Base-by-base conservation (phyloP, 345 rosid species). In the Hirschfeldia incana region DNA sequence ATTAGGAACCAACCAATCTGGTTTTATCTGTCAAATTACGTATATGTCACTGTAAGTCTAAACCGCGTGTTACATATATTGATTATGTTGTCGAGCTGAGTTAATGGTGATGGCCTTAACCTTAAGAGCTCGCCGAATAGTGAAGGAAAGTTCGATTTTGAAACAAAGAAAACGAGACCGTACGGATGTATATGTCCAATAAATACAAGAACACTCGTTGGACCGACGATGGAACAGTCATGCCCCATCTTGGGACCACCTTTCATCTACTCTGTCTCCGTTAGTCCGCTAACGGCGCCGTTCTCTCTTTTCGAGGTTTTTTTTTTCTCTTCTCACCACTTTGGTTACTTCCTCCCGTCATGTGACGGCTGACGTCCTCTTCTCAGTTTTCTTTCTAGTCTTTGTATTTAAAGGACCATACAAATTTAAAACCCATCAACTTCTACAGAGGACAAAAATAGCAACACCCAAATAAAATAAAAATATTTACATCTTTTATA, bases 161-260 rank as follows among this genome's bases (percentile, higher is more conserved):
- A 62, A 77, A 37, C 65, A 37, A 51, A 64, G 66, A 65, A 30
- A 57, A 72, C 57, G 0, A 57, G 62, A 78, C 75, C 66, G 80
- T 72, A 80, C 77, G 81, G 78, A 49, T 57, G 10, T 8, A n/a
- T 64, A 36, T 73, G 86, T 83, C 76, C 39, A 60, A 78, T 6
- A 11, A 70, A 80, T 10, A 64, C 77, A 46, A 49, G 32, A 76
- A 74, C 85, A 74, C 70, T 62, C 36, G 37, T 62, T 72, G 70
- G 74, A 81, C 80, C 68, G 66, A 65, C 37, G 80, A 46, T 12
- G 55, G 64, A 62, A 69, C 75, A 49, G 15, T 33, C 62, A 5
- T 36, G 37, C 9, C 5, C 67, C 39, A 13, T 16, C 0, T 59
- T 65, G 63, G 84, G 80, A 42, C 76, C 32, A 36, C 7, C 0